Evolutionary conservation across 106 monocot species (phyloP).

Genomic region (Phalaenopsis aphrodite): DNA sequence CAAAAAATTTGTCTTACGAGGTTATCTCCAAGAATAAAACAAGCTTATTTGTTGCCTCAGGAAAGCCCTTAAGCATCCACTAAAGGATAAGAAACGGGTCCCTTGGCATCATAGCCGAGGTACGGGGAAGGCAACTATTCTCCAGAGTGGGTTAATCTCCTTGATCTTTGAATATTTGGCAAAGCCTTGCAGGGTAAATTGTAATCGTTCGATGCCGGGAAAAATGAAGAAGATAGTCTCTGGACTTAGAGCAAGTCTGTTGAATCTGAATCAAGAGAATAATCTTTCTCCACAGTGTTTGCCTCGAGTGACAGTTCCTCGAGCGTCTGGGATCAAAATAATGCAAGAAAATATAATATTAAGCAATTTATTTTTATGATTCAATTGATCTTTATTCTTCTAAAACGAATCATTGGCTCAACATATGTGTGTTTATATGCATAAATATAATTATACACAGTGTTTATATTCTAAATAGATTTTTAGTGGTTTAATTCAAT

Average conservation of each 20-base stretch:
- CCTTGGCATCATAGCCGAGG: slow-evolving; percentile 39
- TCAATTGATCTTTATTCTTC: too few relatives aligned
- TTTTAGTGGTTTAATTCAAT: too few relatives aligned
- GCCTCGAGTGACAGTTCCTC: slow-evolving; percentile 89
- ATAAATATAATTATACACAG: too few relatives aligned
- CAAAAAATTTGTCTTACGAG: neutral
- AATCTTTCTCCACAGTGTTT: slow-evolving; percentile 69
- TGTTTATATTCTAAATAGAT: too few relatives aligned
- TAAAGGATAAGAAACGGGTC: slow-evolving; percentile 36
- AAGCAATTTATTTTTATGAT: too few relatives aligned
- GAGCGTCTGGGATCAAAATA: slow-evolving; percentile 42
- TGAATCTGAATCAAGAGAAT: slow-evolving; percentile 43
- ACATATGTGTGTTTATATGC: too few relatives aligned
- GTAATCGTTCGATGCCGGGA: slow-evolving; percentile 21
- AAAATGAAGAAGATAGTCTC: slow-evolving; percentile 54
- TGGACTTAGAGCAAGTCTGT: slow-evolving; percentile 58
- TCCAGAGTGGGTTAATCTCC: slow-evolving; percentile 58
- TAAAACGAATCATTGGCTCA: too few relatives aligned
- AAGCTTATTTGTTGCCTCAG: neutral
- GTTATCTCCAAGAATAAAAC: neutral
- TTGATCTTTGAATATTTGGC: slow-evolving; percentile 45
- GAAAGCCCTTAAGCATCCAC: neutral
- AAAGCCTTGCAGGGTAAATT: slow-evolving; percentile 34
- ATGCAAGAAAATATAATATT: neutral
- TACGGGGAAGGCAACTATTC: slow-evolving; percentile 27